Percentiles rank a stretch among this genome's conserved stretches.
Conservation (phyloP, 2,329 filamentous ascomycete species). For the Fusarium abutilonis region DNA sequence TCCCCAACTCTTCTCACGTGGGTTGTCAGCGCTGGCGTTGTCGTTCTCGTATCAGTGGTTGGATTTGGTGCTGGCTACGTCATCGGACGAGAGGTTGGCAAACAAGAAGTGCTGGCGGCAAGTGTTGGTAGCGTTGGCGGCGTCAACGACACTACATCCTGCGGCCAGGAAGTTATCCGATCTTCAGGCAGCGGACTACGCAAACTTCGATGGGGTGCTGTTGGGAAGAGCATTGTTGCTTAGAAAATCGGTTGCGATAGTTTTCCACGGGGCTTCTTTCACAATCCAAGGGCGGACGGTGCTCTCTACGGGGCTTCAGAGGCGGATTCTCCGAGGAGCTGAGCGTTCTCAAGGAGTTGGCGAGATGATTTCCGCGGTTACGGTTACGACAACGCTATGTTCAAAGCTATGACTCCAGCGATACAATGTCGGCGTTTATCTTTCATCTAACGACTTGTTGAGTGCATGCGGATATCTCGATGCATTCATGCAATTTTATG, state of each 20-base stretch:
- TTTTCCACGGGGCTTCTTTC: conserved; percentile 2
- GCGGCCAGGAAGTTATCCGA: conserved; percentile 64
- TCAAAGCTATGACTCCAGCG: conserved; percentile 23
- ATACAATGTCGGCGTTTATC: conserved; percentile 29
- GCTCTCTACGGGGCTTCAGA: not conserved
- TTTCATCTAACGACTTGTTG: conserved; percentile 20
- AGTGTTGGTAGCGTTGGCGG: conserved; percentile 49
- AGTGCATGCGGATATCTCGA: conserved; percentile 13
- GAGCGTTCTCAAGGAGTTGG: conserved; percentile 18
- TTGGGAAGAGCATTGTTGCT: conserved; percentile 62
- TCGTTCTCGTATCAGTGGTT: conserved; percentile 73
- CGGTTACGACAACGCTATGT: conserved; percentile 38
- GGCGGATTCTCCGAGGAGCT: conserved; percentile 2
- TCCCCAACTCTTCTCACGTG: conserved; percentile 71
- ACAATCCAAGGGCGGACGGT: not conserved
- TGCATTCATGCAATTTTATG: conserved; percentile 17
- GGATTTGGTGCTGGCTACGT: conserved; percentile 76
- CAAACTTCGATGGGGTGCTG: conserved; percentile 64
- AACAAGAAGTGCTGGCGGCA: conserved; percentile 65
- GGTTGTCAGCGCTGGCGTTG: conserved; percentile 73
- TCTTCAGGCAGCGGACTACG: conserved; percentile 62
- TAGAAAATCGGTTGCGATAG: conserved; percentile 34
- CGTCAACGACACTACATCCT: conserved; percentile 59
- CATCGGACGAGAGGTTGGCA: conserved; percentile 72
- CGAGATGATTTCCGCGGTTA: conserved; percentile 14